A percentile compares a stretch with the other conserved stretches of the same genome.
These are phyloP conservation scores for Apophysomyces variabilis DNA, from an alignment of 371 early-diverging fungal genomes.

Conservation along the genomic window DNA sequence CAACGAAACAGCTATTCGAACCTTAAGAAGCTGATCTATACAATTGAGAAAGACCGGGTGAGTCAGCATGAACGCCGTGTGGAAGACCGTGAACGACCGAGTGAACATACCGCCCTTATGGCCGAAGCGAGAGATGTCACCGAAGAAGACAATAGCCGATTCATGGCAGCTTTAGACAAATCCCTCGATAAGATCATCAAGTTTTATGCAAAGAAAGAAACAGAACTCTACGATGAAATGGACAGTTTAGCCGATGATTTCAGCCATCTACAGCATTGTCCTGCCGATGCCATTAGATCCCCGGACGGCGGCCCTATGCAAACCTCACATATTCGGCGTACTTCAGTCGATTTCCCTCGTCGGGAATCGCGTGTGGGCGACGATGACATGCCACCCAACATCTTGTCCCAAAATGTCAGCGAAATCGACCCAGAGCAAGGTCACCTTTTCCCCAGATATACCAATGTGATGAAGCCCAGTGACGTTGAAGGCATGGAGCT, in stretches of 20 bases:
- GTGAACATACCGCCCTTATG: conserved; percentile 52
- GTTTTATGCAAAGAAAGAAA: conserved; percentile 86
- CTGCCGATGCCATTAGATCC: conserved; percentile 2
- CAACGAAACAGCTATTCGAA: conserved; percentile 72
- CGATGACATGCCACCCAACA: conserved; percentile 48
- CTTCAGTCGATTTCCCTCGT: conserved; percentile 37
- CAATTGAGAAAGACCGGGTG: conserved; percentile 84
- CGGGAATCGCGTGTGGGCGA: conserved; percentile 43
- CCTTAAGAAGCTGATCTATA: conserved; percentile 89
- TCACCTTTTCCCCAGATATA: conserved; percentile 13
- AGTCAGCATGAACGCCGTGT: conserved; percentile 30
- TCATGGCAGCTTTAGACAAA: conserved; percentile 74
- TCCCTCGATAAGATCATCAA: conserved; percentile 79
- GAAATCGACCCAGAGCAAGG: conserved; percentile 33
- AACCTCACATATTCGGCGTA: conserved; percentile 18
- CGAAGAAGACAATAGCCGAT: conserved; percentile 57
- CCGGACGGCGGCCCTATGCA: conserved; percentile 1
- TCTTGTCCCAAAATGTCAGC: conserved; percentile 42
- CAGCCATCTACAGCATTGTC: conserved; percentile 21
- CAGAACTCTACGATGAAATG: conserved; percentile 71
- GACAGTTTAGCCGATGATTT: conserved; percentile 54
- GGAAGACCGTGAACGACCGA: conserved; percentile 37
- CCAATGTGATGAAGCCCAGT: conserved; percentile 26
- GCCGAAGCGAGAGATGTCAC: conserved; percentile 34
- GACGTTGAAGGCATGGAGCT: conserved; percentile 49